Base-by-base conservation (phyloP, 495 filamentous ascomycete genomes). In the Wilcoxina mikolae region DNA sequence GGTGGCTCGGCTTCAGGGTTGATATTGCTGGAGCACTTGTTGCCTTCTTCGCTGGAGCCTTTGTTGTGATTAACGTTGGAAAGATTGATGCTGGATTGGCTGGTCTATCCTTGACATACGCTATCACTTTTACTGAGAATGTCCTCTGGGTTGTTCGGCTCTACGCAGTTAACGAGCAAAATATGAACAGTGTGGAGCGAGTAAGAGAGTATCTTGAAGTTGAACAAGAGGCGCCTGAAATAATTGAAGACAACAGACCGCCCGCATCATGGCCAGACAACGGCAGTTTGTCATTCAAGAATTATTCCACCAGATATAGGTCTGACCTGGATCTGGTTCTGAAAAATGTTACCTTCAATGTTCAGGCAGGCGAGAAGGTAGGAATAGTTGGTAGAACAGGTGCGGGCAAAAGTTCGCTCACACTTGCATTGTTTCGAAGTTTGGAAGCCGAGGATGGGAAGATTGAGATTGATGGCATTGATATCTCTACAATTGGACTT, bases 171-270 rank as follows among this genome's bases (percentile, higher is more conserved):
- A 94, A 95, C 60, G 93, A 99, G 67, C 93, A 96, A 70, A 96
- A 94, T 68, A 96, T 99, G 93, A 99, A 99, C 70, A 60, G 58
- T 0, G 89, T 99, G n/a, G 93, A 99, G 70, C 83, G 93, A 52
- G 84, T 99, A 60, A 86, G 89, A 65, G 91, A 99, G 69, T 99
- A 95, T 62, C 78, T 99, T 10, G 88, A 95, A 26, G 84, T 96
- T 2, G 91, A 96, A 62, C 91, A 95, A 62, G 93, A 99, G 68
- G 89, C 93, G 0, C 72, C 72, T 3, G 72, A 84, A 5, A 73
- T 94, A 56, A 80, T 94, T 44, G 78, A 84, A 29, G 78, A 94
- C 41, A 83, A 82, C 46, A 76, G 85, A 29, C 89, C 93, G 5
- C 70, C 80, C 0, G 66, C 73, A 3, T 77, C 84, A 59, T 99